Percentiles rank a stretch among this genome's conserved stretches.
Conservation (phyloP, 2,329 filamentous ascomycete genomes). For the Venturia pyrina region DNA sequence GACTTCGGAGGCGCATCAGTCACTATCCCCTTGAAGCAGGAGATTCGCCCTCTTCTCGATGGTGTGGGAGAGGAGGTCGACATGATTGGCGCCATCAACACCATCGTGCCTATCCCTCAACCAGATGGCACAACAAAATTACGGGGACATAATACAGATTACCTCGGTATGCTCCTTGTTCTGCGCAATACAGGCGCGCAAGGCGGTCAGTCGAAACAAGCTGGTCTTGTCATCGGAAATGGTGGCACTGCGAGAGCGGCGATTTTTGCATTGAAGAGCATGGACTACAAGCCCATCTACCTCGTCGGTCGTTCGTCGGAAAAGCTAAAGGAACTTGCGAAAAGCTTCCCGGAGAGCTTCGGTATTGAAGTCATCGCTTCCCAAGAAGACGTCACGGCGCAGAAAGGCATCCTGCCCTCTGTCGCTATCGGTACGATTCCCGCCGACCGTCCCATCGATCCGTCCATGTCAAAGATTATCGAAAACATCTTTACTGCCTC, state of each 20-base stretch:
- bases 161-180: conserved; percentile 79
- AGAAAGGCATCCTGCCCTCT: conserved; percentile 41
- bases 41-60: conserved; percentile 74
- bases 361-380: conserved; percentile 55
- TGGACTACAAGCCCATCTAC: conserved; percentile 80
- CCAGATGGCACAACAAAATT: conserved; percentile 41
- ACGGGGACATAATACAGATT: conserved; percentile 89
- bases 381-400: conserved; percentile 40
- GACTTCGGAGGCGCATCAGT: conserved; percentile 90
- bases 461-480: conserved; percentile 56
- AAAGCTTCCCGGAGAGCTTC: conserved; percentile 65
- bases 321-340: conserved; percentile 58
- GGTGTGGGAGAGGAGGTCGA: conserved; percentile 68
- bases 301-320: conserved; percentile 65
- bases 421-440: conserved; percentile 88
- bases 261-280: conserved; percentile 74
- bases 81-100: conserved; percentile 88
- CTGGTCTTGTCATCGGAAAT: conserved; percentile 74
- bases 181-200: conserved; percentile 59
- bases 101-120: conserved; percentile 54
- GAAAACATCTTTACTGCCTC: conserved; percentile 38
- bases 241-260: conserved; percentile 89
- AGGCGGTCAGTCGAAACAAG: conserved; percentile 26
- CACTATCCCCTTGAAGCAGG: conserved; percentile 88
- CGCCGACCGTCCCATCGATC: conserved; percentile 73